Conservation (phyloP, 1,284 basidiomycete species). For the Ganoderma resinaceum region DNA sequence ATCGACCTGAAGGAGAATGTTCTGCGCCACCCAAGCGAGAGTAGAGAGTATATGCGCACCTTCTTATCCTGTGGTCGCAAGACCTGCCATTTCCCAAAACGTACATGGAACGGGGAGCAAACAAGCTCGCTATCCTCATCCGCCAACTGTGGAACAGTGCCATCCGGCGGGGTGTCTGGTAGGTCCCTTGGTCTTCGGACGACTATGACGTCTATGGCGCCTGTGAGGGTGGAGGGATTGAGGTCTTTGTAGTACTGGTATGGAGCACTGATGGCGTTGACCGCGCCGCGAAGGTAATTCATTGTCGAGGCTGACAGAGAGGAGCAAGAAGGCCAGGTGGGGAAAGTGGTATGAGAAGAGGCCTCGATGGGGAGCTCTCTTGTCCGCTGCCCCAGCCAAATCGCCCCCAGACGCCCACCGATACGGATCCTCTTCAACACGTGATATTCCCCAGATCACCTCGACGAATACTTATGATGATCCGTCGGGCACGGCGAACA, state of each 20-base stretch:
- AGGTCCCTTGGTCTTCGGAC: constrained; percentile 66
- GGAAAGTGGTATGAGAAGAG: constrained; percentile 14
- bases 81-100: constrained; percentile 98
- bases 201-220: constrained; percentile 97
- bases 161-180: constrained; percentile 20
- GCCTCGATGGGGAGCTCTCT: constrained; percentile 28
- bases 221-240: constrained; percentile 94
- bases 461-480: constrained; percentile 1
- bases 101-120: constrained; percentile 97
- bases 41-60: constrained; percentile 49
- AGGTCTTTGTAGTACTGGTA: constrained; percentile 88
- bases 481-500: constrained; percentile 16
- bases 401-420: constrained; percentile 7
- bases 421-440: constrained; percentile 18
- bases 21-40: not conserved
- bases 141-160: constrained; percentile 37
- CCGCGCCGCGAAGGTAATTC: constrained; percentile 86
- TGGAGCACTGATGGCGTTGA: constrained; percentile 80
- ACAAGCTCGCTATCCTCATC: constrained; percentile 77
- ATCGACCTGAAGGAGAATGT: constrained; percentile 64
- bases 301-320: constrained; percentile 44
- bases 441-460: constrained; percentile 23
- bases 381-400: constrained; percentile 26
- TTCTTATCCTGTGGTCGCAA: constrained; percentile 95
- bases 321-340: constrained; percentile 6